phyloP scores from a whole-genome alignment of 2,329 filamentous ascomycete species.

The Aspergillus ochraceus region DNA sequence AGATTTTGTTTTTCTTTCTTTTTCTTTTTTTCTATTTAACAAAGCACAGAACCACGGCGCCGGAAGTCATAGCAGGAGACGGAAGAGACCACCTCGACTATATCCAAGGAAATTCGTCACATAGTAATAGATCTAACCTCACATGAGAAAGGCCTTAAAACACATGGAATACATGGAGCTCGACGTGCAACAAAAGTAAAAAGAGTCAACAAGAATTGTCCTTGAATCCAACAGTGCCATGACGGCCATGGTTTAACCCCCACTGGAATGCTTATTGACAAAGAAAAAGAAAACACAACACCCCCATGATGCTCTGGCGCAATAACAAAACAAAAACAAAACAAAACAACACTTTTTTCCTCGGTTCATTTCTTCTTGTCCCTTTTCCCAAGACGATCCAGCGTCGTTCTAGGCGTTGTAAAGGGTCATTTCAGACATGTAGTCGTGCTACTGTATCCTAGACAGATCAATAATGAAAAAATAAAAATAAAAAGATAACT shows the following conservation, averaged over 20 bases:
- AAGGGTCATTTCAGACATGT: conserved; percentile 33
- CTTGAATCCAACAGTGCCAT: conserved; percentile 19
- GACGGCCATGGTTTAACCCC: conserved; percentile 1
- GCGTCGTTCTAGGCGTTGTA: conserved; percentile 36
- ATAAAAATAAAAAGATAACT: conserved; percentile 22
- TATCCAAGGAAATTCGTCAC: conserved; percentile 11
- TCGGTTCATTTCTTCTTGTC: conserved; percentile 23
- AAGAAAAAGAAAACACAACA: conserved; percentile 8
- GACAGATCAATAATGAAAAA: conserved; percentile 22
- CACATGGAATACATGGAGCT: neutral
- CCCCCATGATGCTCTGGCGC: conserved; percentile 16
- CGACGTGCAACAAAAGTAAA: conserved; percentile 8
- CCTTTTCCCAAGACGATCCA: conserved; percentile 40
- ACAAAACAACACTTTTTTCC: conserved; percentile 25
- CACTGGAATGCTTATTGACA: conserved; percentile 15
- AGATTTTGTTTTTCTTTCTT: neutral
- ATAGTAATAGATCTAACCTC: conserved; percentile 5
- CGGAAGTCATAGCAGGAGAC: neutral
- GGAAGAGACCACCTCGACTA: neutral
- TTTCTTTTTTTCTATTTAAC: neutral
- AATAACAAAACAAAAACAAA: conserved; percentile 12
- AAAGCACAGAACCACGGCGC: neutral
- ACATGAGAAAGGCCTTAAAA: neutral
- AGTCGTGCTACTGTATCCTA: conserved; percentile 34
- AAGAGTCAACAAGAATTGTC: conserved; percentile 14